Conservation (phyloP, 306 rosid species). For the Casuarina cunninghamiana region DNA sequence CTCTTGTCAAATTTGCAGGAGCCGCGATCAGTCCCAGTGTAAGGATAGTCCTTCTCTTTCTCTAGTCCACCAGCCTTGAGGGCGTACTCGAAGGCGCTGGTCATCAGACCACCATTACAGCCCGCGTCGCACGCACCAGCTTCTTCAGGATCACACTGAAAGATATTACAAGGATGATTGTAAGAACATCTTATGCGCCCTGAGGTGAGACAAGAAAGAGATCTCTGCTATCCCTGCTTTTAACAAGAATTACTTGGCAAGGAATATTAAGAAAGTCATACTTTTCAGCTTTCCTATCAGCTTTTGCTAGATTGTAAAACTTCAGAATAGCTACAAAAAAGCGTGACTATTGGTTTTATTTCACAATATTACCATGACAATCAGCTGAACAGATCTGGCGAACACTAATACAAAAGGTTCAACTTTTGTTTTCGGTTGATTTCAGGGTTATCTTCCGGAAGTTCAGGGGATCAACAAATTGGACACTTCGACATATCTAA, state of each 20-base stretch:
- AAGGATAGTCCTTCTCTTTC: constrained; percentile 79
- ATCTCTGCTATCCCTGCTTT: not conserved
- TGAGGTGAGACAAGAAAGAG: not conserved
- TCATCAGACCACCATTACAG: constrained; percentile 93
- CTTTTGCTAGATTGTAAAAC: not conserved
- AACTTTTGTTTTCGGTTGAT: not conserved
- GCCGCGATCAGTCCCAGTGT: constrained; percentile 75
- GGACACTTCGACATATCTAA: no score
- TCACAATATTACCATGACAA: not conserved
- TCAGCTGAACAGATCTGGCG: not conserved
- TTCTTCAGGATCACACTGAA: constrained; percentile 92
- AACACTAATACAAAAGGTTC: no score
- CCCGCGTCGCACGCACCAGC: constrained; percentile 76
- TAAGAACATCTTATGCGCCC: not conserved
- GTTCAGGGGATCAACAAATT: not conserved
- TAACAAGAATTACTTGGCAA: not conserved
- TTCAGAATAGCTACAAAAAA: not conserved
- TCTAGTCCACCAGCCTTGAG: constrained; percentile 78
- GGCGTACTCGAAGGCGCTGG: constrained; percentile 76
- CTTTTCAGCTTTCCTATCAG: not conserved
- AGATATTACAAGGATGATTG: constrained; percentile 8
- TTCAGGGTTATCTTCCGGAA: not conserved
- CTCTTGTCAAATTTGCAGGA: constrained; percentile 81
- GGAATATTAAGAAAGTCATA: not conserved
- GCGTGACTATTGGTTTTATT: not conserved